Evolutionary conservation across 495 filamentous ascomycete species (phyloP), one percentile per base, ranked within the genome.

Genomic region (Cercophora newfieldiana): DNA sequence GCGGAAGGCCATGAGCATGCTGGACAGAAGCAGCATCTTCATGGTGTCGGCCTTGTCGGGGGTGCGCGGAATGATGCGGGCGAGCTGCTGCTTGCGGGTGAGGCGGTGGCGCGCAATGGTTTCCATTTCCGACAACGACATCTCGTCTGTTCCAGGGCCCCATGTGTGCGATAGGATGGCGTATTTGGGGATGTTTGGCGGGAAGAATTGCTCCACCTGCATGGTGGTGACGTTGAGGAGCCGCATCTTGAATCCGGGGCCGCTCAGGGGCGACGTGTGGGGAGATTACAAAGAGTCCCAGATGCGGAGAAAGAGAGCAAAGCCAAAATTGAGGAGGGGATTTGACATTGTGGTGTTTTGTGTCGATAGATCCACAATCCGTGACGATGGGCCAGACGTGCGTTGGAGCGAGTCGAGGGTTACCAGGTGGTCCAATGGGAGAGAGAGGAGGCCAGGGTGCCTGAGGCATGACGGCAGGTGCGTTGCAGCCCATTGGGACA

Each of bases 141-240:
- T 65, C 65, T 83, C 81, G 0, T 75, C 72, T 0, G 67, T 28
- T 44, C 18, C 37, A 14, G 37, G 37, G 7, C 67, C 74, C 80
- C 79, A 82, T 7, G 71, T 76, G 66, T 83, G 81, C 3, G 81
- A 83, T 21, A 82, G 66, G 44, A 80, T 81, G 37, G 79, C 79
- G 58, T 82, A 82, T 18, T 24, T 14, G 1, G 79, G 79, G n/a
- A 72, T 68, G 14, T 70, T 33, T 49, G 60, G 62, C 7, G 66
- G 72, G 26, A 70, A 68, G 58, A 79, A 80, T 24, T 75, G 70
- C 21, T 77, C 68, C 21, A 82, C 60, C 57, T 70, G 68, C 19
- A 76, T 68, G 14, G 73, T 79, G 7, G 64, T 65, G 25, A 74
- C 70, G 49, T 81, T 76, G 59, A 82, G 63, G 8, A 82, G 68